Base-by-base conservation (phyloP, 768 basidiomycete species). In the Tricholomella constricta region DNA sequence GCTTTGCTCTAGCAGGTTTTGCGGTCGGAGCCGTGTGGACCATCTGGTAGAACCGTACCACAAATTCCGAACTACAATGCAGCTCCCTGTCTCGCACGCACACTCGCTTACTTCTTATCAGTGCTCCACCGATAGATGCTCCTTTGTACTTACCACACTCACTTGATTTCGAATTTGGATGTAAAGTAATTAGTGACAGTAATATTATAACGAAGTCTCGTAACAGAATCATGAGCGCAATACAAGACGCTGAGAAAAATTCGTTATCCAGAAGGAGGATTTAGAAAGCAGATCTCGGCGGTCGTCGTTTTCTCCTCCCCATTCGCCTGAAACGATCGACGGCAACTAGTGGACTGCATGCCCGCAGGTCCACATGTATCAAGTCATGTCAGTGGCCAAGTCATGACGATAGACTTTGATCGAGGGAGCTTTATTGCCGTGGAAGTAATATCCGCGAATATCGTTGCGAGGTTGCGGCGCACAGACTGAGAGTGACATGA, bases 1-100 rank as follows among this genome's bases (percentile, higher is more conserved):
- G 41, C 17, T 17, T 56, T 20, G 53, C 51, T 19, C 22, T 67
- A 12, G n/a, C 53, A 26, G 51, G 32, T 9, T 53, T 46, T 19
- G 51, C 52, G 35, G 41, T 59, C 29, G 62, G 61, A 8, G 51
- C 50, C 15, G 22, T 59, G 27, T 62, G 54, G 58, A 56, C 48
- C 15, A 35, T 61, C 17, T 61, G 43, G 48, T 63, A 59, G 45
- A 44, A 3, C 12, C 4, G 47, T 48, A 14, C 26, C 26, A 4
- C 11, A n/a, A n/a, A 29, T 47, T 35, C 34, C 6, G 40, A 47
- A 37, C 38, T 17, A 22, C 27, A 10, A 19, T 48, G 9, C 23
- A 48, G 36, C 34, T 20, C 19, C 8, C 20, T n/a, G 20, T 10
- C 25, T 42, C 12, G 3, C n/a, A n/a, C 29, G 4, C 10, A 51